Conservation (phyloP, 306 rosid species). For the barrel medic (Medicago truncatula) region MtrunA17r5.0-ANR NC_053042.1:46284001-46284500, state of each 20-base stretch:
- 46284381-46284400: slow-evolving; percentile 79
- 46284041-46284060: slow-evolving; percentile 29
- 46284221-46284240: not conserved
- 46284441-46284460: not conserved
- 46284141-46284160: slow-evolving; percentile 88
- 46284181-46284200: slow-evolving; percentile 74
- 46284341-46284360: slow-evolving; percentile 91
- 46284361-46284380: slow-evolving; percentile 85
- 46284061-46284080: slow-evolving; percentile 8
- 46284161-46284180: slow-evolving; percentile 90
- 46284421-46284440: not conserved
- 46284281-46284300: slow-evolving; percentile 17
- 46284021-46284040: slow-evolving; percentile 52
- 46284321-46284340: slow-evolving; percentile 85
- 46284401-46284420: not conserved
- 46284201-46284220: slow-evolving; percentile 69
- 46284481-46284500: slow-evolving; percentile 17
- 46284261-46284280: slow-evolving; percentile 13
- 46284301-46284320: slow-evolving; percentile 68
- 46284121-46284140: slow-evolving; percentile 71
- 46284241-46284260: slow-evolving; percentile 24
- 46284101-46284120: slow-evolving; percentile 86
- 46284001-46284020: slow-evolving; percentile 70
- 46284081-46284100: slow-evolving; percentile 39
- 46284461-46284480: slow-evolving; percentile 5